Evolutionary conservation across 2,329 filamentous ascomycete genomes (phyloP), one percentile per base, ranked within the genome.

Genomic region (Arthrobotrys sphaeroides): DNA sequence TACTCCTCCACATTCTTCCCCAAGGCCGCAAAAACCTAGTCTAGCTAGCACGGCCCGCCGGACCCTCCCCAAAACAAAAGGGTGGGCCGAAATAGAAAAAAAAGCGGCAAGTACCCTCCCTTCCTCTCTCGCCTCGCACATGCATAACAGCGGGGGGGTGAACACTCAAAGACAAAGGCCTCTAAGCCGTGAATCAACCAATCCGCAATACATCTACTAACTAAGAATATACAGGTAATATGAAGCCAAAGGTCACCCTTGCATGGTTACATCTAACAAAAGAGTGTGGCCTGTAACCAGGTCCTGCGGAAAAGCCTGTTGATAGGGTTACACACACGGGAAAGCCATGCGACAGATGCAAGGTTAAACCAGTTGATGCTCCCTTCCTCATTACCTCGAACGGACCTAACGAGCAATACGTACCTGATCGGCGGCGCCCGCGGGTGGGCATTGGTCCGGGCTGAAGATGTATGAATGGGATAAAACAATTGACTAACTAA

Each of bases 281-380:
- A 5, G 5, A 10, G 28, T 5, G 28, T 5, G 5, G 28, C 28
- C 10, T 45, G 22, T n/a, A 18, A 38, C 20, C 20, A 18, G 18
- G 26, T 45, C 57, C 10, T 33, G 5, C 5, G 10, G 28, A 33
- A 36, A 53, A 36, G n/a, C 28, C 26, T 49, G n/a, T 22, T 26
- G 24, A 61, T 13, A 43, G 12, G 4, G 22, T 59, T 40, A 49
- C 33, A 53, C 55, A 55, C 55, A 60, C 66, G 43, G 55, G 24
- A 60, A 53, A 60, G 43, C 65, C 43, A 70, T 70, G 55, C 33
- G 55, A 59, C 31, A 51, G n/a, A n/a, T 9, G n/a, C 16, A 67
- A 18, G 26, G 31, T 55, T 55, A 38, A 24, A 38, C 31, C 31
- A 55, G n/a, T n/a, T n/a, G 31, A 24, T n/a, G 18, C 31, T 55